Conservation (phyloP, 208 protist species). For the Angomonas deanei region DNA sequence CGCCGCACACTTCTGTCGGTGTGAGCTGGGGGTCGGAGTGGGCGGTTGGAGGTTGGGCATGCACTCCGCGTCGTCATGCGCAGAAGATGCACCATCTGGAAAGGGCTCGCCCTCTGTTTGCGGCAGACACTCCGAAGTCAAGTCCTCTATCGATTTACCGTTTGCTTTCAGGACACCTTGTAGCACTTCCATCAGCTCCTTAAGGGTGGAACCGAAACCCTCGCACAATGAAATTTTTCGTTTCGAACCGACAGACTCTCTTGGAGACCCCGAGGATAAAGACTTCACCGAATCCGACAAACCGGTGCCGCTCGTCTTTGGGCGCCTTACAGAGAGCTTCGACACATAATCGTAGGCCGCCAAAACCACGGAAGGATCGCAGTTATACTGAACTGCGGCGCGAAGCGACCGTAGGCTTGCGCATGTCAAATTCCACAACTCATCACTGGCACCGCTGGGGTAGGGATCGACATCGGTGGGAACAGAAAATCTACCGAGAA, state of each 20-base stretch:
- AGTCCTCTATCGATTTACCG: not conserved
- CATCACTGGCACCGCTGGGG: not conserved
- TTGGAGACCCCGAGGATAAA: too few species aligned
- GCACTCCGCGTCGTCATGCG: not conserved
- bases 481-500: not conserved
- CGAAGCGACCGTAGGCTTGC: not conserved
- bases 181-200: not conserved
- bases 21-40: not conserved
- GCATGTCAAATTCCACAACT: not conserved
- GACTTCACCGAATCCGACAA: too few species aligned
- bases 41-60: not conserved
- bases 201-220: not conserved
- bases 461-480: not conserved
- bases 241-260: too few species aligned
- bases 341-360: not conserved
- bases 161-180: not conserved
- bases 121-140: too few species aligned
- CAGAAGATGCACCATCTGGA: too few species aligned
- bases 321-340: not conserved
- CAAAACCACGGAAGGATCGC: not conserved
- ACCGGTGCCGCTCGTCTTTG: too few species aligned
- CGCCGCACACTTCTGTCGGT: not conserved
- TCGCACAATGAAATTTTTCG: not conserved
- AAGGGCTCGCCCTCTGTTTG: too few species aligned
- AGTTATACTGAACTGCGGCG: not conserved